These are phyloP conservation scores for Cyberlindnera petersonii DNA, from an alignment of 805 yeast genomes.

Conservation along the genomic window DNA sequence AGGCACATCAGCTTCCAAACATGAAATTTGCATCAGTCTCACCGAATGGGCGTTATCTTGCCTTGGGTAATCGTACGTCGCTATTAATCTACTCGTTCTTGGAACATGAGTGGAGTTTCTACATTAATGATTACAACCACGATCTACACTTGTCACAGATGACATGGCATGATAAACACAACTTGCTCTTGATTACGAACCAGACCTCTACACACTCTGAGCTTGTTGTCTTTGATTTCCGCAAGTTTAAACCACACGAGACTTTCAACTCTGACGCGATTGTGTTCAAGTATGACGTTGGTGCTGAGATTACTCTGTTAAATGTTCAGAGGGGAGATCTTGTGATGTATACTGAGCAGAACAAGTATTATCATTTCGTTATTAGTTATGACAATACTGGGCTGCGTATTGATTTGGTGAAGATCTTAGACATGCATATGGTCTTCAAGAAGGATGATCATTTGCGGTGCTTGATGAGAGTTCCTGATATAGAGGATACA, in stretches of 20 bases:
- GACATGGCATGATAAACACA: slow-evolving; percentile 20
- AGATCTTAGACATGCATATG: slow-evolving; percentile 16
- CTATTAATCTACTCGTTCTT: slow-evolving; percentile 23
- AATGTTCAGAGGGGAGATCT: slow-evolving; percentile 24
- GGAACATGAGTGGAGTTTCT: slow-evolving; percentile 27
- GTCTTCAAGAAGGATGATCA: slow-evolving; percentile 8
- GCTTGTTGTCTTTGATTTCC: slow-evolving; percentile 25
- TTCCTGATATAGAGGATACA: slow-evolving; percentile 4
- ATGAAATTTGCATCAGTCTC: slow-evolving; percentile 23
- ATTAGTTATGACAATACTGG: slow-evolving; percentile 16
- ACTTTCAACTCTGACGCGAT: slow-evolving; percentile 24
- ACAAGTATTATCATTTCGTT: slow-evolving; percentile 24
- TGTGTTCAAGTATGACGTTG: slow-evolving; percentile 30
- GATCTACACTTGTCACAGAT: slow-evolving; percentile 19
- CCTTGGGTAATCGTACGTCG: slow-evolving; percentile 19
- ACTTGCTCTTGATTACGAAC: slow-evolving; percentile 22
- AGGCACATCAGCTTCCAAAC: slow-evolving; percentile 19
- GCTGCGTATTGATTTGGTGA: slow-evolving; percentile 22
- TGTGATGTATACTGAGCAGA: slow-evolving; percentile 18
- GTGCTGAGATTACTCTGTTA: slow-evolving; percentile 15
- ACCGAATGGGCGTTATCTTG: slow-evolving; percentile 23
- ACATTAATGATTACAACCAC: slow-evolving; percentile 25
- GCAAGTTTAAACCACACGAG: slow-evolving; percentile 14
- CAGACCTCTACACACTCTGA: slow-evolving; percentile 20
- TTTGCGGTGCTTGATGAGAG: slow-evolving; percentile 16